These are phyloP conservation scores for Chlamydomonas applanata DNA, from an alignment of 139 green algal species.

Conservation along the genomic window DNA sequence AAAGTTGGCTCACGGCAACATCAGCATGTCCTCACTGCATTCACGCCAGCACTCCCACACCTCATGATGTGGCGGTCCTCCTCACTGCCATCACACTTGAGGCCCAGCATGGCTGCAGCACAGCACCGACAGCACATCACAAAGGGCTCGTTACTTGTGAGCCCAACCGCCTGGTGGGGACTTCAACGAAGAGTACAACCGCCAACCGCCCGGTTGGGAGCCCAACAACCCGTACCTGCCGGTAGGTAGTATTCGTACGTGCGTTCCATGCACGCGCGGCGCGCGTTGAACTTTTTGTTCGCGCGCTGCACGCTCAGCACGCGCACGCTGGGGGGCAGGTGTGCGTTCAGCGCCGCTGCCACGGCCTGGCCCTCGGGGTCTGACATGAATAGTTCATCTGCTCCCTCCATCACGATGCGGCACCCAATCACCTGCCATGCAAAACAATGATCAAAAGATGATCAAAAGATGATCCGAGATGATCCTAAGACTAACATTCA, in stretches of 20 bases:
- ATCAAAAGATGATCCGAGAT: not conserved
- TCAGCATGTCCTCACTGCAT: not conserved
- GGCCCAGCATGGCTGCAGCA: not conserved
- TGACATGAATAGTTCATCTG: not conserved
- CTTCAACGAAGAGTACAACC: too few relatives aligned
- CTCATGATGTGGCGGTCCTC: not conserved
- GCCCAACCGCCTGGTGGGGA: too few relatives aligned
- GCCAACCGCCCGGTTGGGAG: conserved; percentile 4
- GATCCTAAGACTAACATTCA: too few relatives aligned
- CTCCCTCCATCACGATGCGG: conserved; percentile 40
- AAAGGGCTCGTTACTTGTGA: too few relatives aligned
- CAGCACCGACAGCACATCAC: too few relatives aligned
- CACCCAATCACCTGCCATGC: conserved; percentile 66
- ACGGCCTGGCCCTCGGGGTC: conserved; percentile 51
- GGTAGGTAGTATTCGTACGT: conserved; percentile 97
- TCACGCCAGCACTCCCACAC: not conserved
- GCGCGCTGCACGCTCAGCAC: conserved; percentile 76
- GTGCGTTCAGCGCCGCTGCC: conserved; percentile 75
- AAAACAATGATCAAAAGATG: not conserved
- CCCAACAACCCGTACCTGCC: too few relatives aligned
- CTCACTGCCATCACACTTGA: not conserved
- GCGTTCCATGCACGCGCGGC: conserved; percentile 73
- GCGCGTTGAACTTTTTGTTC: conserved; percentile 88
- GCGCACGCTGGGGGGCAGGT: conserved; percentile 72
- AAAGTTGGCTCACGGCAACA: too few relatives aligned